Base-by-base conservation (phyloP, 2,329 filamentous ascomycete genomes). In the Pseudocercospora macadamiae region DNA sequence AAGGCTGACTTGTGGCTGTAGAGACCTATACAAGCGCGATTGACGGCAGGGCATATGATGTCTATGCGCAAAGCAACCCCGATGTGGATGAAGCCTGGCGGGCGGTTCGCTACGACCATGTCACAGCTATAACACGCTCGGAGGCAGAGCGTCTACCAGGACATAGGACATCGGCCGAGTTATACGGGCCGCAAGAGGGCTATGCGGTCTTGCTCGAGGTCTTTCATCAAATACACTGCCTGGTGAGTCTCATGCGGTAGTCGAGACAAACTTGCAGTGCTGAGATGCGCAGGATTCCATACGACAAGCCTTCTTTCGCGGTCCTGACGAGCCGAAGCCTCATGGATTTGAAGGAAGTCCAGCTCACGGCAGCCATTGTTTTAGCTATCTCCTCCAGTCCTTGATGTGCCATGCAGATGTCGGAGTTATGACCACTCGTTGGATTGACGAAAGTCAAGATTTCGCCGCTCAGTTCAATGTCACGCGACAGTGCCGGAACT, bases 401-500 rank as follows among this genome's bases (percentile, higher is more conserved):
- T 3, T 39, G 12, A 37, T 39, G 32, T 53, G 49, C 30, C 49
- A 53, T 23, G 49, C 49, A 4, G 49, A 39, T 26, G 49, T 53
- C 19, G 49, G 28, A 4, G 30, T 53, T 10, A 39, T 53, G 49
- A 16, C 30, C 12, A 37, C 49, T 36, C 18, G 9, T 10, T 53
- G 30, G 49, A 21, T 32, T 2, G 49, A 53, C 5, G 9, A 21
- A 18, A 25, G 28, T 12, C 28, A 49, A 14, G 45, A 49, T 26
- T 26, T 2, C 25, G 23, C 16, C 14, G 49, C 49, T 19, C 5
- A 53, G 1, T 53, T 39, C 36, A 54, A 44, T 30, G 2, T 37
- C 4, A 44, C 51, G 23, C 51, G 34, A 30, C 34, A 54, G 8
- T 54, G 51, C 30, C 49, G 49, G 12, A 53, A 53, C 32, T 53